phyloP scores from a whole-genome alignment of 2,329 filamentous ascomycete genomes.

The Sporothrix protearum region DNA sequence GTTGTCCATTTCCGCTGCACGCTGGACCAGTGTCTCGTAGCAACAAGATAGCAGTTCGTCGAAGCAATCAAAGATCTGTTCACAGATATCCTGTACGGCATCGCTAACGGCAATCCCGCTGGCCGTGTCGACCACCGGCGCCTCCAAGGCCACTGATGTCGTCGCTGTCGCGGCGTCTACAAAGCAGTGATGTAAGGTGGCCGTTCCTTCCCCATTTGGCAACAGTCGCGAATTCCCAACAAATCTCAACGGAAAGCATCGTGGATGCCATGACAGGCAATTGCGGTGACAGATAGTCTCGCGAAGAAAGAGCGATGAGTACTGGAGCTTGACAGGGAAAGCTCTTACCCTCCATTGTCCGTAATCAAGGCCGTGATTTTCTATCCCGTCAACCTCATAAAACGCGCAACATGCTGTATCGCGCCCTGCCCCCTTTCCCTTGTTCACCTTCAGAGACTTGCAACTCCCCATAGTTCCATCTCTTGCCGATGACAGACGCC shows the following conservation, averaged over 20 bases:
- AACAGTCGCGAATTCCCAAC: neutral
- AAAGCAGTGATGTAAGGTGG: neutral
- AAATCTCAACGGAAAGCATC: neutral
- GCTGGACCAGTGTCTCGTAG: neutral
- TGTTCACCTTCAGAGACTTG: too few species aligned
- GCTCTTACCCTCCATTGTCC: neutral
- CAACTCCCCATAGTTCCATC: too few species aligned
- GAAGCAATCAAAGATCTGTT: neutral
- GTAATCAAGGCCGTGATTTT: neutral
- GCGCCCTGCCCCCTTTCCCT: neutral
- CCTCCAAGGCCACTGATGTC: too few species aligned
- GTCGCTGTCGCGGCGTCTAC: neutral
- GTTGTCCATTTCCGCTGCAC: neutral
- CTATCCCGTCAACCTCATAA: neutral
- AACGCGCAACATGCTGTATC: too few species aligned
- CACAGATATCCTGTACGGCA: neutral
- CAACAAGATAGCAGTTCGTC: neutral
- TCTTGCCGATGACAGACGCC: too few species aligned
- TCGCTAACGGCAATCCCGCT: neutral
- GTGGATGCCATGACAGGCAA: too few species aligned
- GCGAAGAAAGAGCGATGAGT: neutral
- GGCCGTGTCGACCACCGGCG: neutral
- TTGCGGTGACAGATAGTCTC: neutral
- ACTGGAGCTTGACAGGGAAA: neutral
- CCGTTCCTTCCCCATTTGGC: neutral